phyloP scores from a whole-genome alignment of 2,329 filamentous ascomycete genomes.

The Sclerotinia borealis region DNA sequence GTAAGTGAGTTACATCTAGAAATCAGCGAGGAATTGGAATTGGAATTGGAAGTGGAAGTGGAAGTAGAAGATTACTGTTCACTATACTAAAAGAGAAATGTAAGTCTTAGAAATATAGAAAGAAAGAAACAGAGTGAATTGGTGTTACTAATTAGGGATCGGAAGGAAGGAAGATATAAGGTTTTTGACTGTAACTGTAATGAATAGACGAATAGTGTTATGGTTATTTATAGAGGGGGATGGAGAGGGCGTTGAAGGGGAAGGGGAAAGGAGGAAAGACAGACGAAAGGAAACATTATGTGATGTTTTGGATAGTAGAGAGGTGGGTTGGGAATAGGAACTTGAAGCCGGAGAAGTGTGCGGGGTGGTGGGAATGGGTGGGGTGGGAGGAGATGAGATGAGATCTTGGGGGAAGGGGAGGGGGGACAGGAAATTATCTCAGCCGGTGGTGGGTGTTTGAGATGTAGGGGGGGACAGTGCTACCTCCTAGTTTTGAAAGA shows the following conservation, averaged over 20 bases:
- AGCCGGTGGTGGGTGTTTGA: not conserved
- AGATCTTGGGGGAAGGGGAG: conserved; percentile 27
- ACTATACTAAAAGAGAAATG: too few species aligned
- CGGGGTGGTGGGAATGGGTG: conserved; percentile 48
- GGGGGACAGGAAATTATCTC: not conserved
- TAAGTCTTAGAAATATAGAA: too few species aligned
- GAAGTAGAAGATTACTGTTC: too few species aligned
- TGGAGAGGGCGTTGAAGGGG: too few species aligned
- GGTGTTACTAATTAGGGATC: too few species aligned
- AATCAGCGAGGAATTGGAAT: too few species aligned
- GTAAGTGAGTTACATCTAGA: too few species aligned
- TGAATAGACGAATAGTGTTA: conserved; percentile 66
- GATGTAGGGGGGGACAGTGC: not conserved
- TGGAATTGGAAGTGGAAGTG: too few species aligned
- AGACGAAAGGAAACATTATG: conserved; percentile 57
- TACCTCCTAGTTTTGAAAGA: not conserved
- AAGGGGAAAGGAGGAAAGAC: not conserved
- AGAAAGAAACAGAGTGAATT: too few species aligned
- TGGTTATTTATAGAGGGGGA: conserved; percentile 46
- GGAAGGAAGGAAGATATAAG: conserved; percentile 37
- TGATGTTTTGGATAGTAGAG: conserved; percentile 63
- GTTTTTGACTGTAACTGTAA: conserved; percentile 52
- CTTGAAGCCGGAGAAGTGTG: conserved; percentile 43
- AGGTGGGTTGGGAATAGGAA: conserved; percentile 47
- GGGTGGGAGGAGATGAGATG: conserved; percentile 42